phyloP scores from a whole-genome alignment of 1,284 basidiomycete genomes.

The Megacollybia platyphylla region DNA sequence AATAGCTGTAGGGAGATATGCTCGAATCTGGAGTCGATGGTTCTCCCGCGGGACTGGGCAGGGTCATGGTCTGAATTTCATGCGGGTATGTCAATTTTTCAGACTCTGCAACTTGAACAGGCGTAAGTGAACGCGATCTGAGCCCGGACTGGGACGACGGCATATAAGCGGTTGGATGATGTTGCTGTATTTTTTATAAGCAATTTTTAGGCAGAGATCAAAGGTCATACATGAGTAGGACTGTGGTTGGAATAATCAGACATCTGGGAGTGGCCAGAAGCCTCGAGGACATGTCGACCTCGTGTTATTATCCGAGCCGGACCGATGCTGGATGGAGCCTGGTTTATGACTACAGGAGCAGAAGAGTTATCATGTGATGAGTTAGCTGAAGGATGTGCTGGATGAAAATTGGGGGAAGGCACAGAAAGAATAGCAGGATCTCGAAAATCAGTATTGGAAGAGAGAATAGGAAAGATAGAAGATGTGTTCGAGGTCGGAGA shows the following conservation, averaged over 20 bases:
- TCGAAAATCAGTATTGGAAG: not conserved
- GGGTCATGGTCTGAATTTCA: slow-evolving; percentile 13
- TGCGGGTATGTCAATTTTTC: slow-evolving; percentile 14
- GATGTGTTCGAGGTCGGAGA: not conserved
- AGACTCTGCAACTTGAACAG: slow-evolving; percentile 12
- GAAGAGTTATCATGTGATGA: slow-evolving; percentile 2
- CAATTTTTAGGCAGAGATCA: slow-evolving; percentile 8
- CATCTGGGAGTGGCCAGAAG: slow-evolving; percentile 15
- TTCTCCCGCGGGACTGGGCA: slow-evolving; percentile 2
- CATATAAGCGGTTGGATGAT: slow-evolving; percentile 13
- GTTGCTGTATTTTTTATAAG: slow-evolving; percentile 6
- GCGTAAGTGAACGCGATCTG: slow-evolving; percentile 29
- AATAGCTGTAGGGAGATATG: slow-evolving; percentile 4
- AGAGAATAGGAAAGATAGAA: not conserved
- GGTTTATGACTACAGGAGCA: slow-evolving; percentile 13
- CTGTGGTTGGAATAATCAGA: slow-evolving; percentile 11
- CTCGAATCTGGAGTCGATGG: slow-evolving; percentile 7
- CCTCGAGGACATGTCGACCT: slow-evolving; percentile 24
- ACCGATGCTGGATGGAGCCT: slow-evolving; percentile 41
- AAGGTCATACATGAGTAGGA: slow-evolving; percentile 6
- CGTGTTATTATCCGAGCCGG: slow-evolving; percentile 37
- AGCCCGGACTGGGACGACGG: slow-evolving; percentile 13
- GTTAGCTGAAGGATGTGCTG: not conserved
- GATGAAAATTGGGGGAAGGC: not conserved
- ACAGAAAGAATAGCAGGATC: not conserved